Conservation (phyloP, 1,284 basidiomycete genomes). For the Tilletia caries region DNA sequence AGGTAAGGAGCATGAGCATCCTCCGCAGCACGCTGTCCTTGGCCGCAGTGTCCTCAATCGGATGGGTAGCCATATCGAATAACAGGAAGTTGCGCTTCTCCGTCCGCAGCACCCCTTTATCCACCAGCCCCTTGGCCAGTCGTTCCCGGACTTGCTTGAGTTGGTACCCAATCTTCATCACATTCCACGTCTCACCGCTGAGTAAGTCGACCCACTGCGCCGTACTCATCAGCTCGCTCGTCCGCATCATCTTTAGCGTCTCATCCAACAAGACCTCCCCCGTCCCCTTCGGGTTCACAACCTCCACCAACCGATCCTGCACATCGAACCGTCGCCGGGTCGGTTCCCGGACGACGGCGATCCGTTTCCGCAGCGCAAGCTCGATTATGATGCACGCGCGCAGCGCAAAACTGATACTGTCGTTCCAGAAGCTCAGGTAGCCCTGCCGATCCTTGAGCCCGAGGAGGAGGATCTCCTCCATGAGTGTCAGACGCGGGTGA, state of each 20-base stretch:
- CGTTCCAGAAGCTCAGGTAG: constrained; percentile 54
- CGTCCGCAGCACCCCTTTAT: constrained; percentile 52
- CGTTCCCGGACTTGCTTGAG: constrained; percentile 53
- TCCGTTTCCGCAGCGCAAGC: constrained; percentile 45
- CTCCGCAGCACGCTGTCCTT: constrained; percentile 50
- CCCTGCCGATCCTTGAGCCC: constrained; percentile 73
- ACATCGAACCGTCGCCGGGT: constrained; percentile 30
- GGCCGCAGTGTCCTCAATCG: constrained; percentile 42
- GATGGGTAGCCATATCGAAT: constrained; percentile 54
- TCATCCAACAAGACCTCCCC: constrained; percentile 52
- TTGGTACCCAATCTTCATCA: constrained; percentile 51
- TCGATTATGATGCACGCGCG: constrained; percentile 52
- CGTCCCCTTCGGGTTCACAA: constrained; percentile 45
- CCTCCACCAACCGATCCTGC: constrained; percentile 41
- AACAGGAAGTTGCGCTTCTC: constrained; percentile 53
- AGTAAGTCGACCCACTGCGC: constrained; percentile 51
- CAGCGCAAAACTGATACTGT: constrained; percentile 51
- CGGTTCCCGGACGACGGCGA: constrained; percentile 37
- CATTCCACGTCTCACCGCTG: constrained; percentile 53
- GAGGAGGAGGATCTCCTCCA: constrained; percentile 92
- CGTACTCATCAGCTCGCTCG: constrained; percentile 39
- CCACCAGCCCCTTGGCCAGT: constrained; percentile 50
- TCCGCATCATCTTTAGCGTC: constrained; percentile 44
- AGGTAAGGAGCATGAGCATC: constrained; percentile 38
- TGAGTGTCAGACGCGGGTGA: constrained; percentile 81